Conservation (phyloP, 306 rosid genomes). For the Medicago lupulina region DNA sequence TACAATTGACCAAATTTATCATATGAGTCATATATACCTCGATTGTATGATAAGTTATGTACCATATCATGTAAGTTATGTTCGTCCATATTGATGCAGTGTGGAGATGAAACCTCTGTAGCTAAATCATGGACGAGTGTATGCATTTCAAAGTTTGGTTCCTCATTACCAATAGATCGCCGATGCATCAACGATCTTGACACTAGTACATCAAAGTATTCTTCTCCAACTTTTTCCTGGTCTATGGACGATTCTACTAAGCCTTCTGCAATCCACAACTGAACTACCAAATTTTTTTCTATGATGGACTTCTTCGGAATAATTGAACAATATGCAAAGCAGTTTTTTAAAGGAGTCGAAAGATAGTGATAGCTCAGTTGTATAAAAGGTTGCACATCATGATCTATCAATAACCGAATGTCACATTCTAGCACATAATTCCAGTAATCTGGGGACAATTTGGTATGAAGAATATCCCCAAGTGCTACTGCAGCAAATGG, state of each 20-base stretch:
- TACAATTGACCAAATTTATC: too few species aligned
- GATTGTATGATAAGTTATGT: too few species aligned
- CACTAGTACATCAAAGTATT: conserved; percentile 42
- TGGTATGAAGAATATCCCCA: conserved; percentile 40
- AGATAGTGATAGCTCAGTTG: not conserved
- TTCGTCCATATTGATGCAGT: not conserved
- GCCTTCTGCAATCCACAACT: too few species aligned
- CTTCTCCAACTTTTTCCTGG: conserved; percentile 26
- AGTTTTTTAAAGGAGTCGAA: conserved; percentile 6
- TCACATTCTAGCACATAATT: not conserved
- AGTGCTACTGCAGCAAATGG: conserved; percentile 50
- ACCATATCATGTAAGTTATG: not conserved
- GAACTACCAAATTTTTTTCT: conserved; percentile 16
- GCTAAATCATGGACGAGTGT: conserved; percentile 44
- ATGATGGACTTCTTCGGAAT: conserved; percentile 32
- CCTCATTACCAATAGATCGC: not conserved
- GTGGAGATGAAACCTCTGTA: not conserved
- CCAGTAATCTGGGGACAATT: not conserved
- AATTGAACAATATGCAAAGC: conserved; percentile 32
- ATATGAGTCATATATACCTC: too few species aligned
- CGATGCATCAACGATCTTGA: conserved; percentile 38
- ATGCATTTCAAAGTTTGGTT: not conserved
- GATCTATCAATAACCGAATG: not conserved
- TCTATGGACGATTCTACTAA: not conserved
- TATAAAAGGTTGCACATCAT: not conserved